phyloP scores from a whole-genome alignment of 1,139 yeast species.

The Pneumocystis carinii region DNA sequence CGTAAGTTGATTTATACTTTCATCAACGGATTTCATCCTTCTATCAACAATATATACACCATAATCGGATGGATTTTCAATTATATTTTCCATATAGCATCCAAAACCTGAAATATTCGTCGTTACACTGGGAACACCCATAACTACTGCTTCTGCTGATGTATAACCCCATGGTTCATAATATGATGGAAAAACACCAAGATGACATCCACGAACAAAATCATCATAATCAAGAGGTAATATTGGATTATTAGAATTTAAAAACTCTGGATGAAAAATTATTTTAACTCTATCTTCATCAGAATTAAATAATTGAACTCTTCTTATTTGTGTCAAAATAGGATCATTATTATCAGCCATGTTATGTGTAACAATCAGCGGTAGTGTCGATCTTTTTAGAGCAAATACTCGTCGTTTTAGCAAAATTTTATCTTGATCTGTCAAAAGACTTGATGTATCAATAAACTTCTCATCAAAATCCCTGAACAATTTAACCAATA shows the following conservation, averaged over 20 bases:
- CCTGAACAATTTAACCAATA: not conserved
- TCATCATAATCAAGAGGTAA: conserved; percentile 90
- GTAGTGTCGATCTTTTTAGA: conserved; percentile 70
- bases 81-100: conserved; percentile 94
- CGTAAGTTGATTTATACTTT: conserved; percentile 78
- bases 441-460: conserved; percentile 62
- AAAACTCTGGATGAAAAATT: conserved; percentile 93
- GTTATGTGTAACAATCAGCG: conserved; percentile 96
- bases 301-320: conserved; percentile 78
- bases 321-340: conserved; percentile 76
- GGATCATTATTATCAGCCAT: conserved; percentile 93
- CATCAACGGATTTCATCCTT: conserved; percentile 85
- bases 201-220: conserved; percentile 93
- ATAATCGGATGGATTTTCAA: conserved; percentile 86
- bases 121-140: conserved; percentile 98
- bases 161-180: conserved; percentile 99
- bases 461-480: conserved; percentile 46
- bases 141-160: conserved; percentile 97
- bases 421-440: conserved; percentile 76
- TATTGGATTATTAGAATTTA: conserved; percentile 88
- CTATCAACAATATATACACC: conserved; percentile 96
- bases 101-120: conserved; percentile 95
- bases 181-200: conserved; percentile 96
- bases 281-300: conserved; percentile 87
- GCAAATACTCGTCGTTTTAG: conserved; percentile 90